These are phyloP conservation scores for Penicillium sp. DNA, from an alignment of 2,329 filamentous ascomycete genomes.

Conservation along the genomic window DNA sequence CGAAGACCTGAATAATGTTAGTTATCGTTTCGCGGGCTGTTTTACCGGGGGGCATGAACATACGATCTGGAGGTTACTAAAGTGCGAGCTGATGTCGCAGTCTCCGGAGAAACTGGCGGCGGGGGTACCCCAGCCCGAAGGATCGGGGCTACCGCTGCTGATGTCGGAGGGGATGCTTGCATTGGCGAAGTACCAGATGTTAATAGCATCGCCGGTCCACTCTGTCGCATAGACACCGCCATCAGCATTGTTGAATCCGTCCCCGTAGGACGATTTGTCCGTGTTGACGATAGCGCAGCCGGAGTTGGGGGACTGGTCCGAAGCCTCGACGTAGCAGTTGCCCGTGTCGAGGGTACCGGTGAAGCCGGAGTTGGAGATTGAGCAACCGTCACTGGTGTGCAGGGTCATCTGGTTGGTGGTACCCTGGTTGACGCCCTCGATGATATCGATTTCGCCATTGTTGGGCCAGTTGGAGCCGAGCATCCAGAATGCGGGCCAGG, in stretches of 20 bases:
- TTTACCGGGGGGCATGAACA: background rate
- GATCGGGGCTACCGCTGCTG: constrained; percentile 59
- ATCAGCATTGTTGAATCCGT: constrained; percentile 67
- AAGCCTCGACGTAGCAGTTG: constrained; percentile 58
- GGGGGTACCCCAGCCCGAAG: constrained; percentile 67
- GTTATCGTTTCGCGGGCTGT: constrained; percentile 1
- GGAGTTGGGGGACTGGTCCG: constrained; percentile 44
- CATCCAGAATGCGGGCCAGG: constrained; percentile 68
- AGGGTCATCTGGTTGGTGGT: constrained; percentile 63
- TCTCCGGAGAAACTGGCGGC: constrained; percentile 65
- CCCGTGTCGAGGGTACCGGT: constrained; percentile 48
- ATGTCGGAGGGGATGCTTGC: constrained; percentile 64
- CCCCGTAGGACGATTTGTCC: constrained; percentile 58
- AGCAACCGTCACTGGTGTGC: constrained; percentile 64
- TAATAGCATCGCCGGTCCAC: constrained; percentile 72
- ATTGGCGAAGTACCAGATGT: constrained; percentile 82
- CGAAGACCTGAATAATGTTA: constrained; percentile 48
- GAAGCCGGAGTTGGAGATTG: constrained; percentile 52
- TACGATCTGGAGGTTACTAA: constrained; percentile 69
- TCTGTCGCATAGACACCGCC: constrained; percentile 74
- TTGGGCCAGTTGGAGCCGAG: constrained; percentile 69
- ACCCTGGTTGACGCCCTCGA: constrained; percentile 71
- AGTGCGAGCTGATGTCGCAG: constrained; percentile 71
- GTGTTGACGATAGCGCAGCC: constrained; percentile 61
- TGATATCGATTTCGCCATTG: constrained; percentile 74